Conservation (phyloP, 306 rosid species). For the Cajanus cajan region DNA sequence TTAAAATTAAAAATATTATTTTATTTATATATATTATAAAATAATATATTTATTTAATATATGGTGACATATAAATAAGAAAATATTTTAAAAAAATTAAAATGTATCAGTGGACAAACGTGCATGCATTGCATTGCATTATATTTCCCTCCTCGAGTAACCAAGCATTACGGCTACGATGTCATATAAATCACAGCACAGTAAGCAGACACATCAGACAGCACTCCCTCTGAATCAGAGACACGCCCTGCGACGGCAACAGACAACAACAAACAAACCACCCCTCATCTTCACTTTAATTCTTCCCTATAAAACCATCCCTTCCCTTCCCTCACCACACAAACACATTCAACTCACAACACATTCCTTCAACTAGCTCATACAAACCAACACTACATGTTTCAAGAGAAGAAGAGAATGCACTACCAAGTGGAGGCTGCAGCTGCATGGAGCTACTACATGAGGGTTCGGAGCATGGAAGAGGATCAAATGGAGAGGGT, state of each 20-base stretch:
- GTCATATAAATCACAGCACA: not conserved
- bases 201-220: not conserved
- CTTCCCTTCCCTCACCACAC: not conserved
- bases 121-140: not conserved
- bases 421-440: slow-evolving; percentile 54
- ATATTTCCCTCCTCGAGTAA: not conserved
- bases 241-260: slow-evolving; percentile 34
- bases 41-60: no score
- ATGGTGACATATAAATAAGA: no score
- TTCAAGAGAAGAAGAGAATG: slow-evolving; percentile 32
- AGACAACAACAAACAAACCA: slow-evolving; percentile 26
- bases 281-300: not conserved
- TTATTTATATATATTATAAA: no score
- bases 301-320: slow-evolving; percentile 10
- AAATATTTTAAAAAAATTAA: no score
- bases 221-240: slow-evolving; percentile 21
- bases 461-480: slow-evolving; percentile 37
- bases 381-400: no score
- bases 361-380: not conserved
- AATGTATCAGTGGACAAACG: no score
- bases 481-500: slow-evolving; percentile 55
- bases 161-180: not conserved
- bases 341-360: not conserved
- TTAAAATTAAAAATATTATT: no score
- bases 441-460: slow-evolving; percentile 47